Conservation (phyloP, 495 filamentous ascomycete species). For the Letharia columbiana region DNA sequence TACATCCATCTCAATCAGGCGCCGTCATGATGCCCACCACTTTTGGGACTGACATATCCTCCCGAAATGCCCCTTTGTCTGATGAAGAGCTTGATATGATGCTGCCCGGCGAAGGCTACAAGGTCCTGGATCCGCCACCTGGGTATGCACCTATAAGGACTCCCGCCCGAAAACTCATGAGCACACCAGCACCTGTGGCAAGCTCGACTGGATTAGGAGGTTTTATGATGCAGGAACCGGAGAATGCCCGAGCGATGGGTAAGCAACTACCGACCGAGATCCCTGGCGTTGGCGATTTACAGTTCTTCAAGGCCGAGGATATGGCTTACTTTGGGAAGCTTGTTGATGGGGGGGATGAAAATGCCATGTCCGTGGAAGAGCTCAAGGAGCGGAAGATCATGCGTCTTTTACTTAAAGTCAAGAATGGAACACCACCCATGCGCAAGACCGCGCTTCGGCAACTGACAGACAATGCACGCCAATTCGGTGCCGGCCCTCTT, state of each 20-base stretch:
- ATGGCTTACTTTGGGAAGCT: conserved; percentile 99
- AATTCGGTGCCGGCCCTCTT: conserved; percentile 88
- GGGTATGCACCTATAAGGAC: conserved; percentile 82
- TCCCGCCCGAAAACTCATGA: conserved; percentile 65
- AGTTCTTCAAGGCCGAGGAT: conserved; percentile 98
- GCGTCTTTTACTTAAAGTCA: conserved; percentile 93
- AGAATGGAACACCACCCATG: conserved; percentile 99
- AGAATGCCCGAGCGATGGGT: conserved; percentile 66
- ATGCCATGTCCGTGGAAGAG: conserved; percentile 83
- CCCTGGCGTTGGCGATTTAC: conserved; percentile 91
- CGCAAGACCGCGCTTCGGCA: conserved; percentile 98
- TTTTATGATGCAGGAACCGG: conserved; percentile 97
- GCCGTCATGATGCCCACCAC: conserved; percentile 46
- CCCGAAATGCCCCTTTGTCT: conserved; percentile 67
- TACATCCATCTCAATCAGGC: conserved; percentile 66
- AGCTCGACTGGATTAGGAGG: conserved; percentile 60
- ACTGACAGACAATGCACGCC: conserved; percentile 92
- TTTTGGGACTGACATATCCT: conserved; percentile 77
- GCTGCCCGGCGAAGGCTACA: conserved; percentile 87
- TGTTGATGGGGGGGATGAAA: conserved; percentile 90
- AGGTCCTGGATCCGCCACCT: conserved; percentile 84
- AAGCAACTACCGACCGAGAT: conserved; percentile 96
- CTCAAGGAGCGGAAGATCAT: conserved; percentile 98
- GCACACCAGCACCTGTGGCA: conserved; percentile 60
- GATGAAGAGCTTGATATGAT: conserved; percentile 93